Evolutionary conservation across 805 yeast species (phyloP).

Genomic region (Millerago galiae): DNA sequence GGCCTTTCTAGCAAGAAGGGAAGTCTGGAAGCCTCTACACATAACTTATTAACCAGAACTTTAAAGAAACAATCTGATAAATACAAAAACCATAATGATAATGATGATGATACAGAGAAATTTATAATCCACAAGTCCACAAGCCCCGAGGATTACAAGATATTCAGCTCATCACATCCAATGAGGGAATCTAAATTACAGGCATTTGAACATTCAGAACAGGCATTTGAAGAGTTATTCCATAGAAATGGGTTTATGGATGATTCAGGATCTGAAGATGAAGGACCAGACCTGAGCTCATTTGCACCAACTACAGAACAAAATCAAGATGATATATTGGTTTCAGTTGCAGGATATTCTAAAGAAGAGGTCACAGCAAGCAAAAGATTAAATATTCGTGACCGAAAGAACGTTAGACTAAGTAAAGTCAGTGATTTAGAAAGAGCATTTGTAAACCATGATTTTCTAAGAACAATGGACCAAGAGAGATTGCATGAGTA

Average conservation of each 20-base stretch:
- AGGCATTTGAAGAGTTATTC: conserved; percentile 21
- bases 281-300: conserved; percentile 21
- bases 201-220: conserved; percentile 21
- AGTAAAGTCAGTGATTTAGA: conserved; percentile 19
- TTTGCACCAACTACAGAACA: conserved; percentile 14
- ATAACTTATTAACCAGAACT: conserved; percentile 21
- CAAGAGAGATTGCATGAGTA: conserved; percentile 16
- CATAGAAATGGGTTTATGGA: conserved; percentile 13
- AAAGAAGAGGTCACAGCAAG: conserved; percentile 22
- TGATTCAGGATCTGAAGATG: conserved; percentile 24
- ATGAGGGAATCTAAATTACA: conserved; percentile 21
- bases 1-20: conserved; percentile 11
- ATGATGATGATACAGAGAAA: conserved; percentile 4
- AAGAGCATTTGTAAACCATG: conserved; percentile 14
- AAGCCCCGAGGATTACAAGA: conserved; percentile 19
- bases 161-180: conserved; percentile 19
- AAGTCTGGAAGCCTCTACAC: conserved; percentile 13
- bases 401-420: conserved; percentile 20
- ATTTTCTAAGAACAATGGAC: conserved; percentile 13
- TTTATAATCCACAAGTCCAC: conserved; percentile 24
- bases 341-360: conserved; percentile 23
- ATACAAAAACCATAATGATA: conserved; percentile 8
- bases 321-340: conserved; percentile 19
- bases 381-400: conserved; percentile 18
- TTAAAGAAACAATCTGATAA: conserved; percentile 23